A percentile compares a stretch with the other conserved stretches of the same genome.
phyloP scores from a whole-genome alignment of 768 basidiomycete species.

The Rhodotorula paludigena region DNA sequence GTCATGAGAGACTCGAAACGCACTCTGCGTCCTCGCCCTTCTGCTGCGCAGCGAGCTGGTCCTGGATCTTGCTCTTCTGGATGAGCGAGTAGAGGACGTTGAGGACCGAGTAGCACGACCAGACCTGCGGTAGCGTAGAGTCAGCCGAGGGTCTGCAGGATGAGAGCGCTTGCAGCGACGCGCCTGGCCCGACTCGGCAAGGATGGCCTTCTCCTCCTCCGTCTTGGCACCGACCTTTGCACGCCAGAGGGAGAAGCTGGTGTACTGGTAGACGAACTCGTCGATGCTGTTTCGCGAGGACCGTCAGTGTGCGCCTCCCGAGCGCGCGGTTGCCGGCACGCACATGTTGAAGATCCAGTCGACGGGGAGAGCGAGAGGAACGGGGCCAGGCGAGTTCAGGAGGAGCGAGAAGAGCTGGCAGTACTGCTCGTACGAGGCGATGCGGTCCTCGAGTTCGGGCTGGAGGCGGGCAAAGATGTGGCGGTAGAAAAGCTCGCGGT shows the following conservation, averaged over 20 bases:
- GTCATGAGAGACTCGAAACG: neutral
- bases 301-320: neutral
- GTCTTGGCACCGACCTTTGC: constrained; percentile 67
- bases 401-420: constrained; percentile 98
- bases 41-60: constrained; percentile 77
- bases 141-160: neutral
- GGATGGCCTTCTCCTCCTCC: constrained; percentile 78
- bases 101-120: constrained; percentile 96
- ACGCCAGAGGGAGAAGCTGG: constrained; percentile 88
- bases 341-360: constrained; percentile 95
- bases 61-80: constrained; percentile 92
- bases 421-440: constrained; percentile 92
- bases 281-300: constrained; percentile 55
- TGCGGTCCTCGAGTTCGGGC: constrained; percentile 86
- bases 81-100: constrained; percentile 98
- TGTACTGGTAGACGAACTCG: constrained; percentile 98
- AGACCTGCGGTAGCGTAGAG: constrained; percentile 57
- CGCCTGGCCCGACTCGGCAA: constrained; percentile 68
- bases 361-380: constrained; percentile 85
- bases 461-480: constrained; percentile 75
- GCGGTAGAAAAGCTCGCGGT: constrained; percentile 90
- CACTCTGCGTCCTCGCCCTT: constrained; percentile 66
- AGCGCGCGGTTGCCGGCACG: neutral
- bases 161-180: constrained; percentile 23
- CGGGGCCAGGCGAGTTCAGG: constrained; percentile 90